Conservation (phyloP, 2,329 filamentous ascomycete species). For the Trichophaea hybrida region DNA sequence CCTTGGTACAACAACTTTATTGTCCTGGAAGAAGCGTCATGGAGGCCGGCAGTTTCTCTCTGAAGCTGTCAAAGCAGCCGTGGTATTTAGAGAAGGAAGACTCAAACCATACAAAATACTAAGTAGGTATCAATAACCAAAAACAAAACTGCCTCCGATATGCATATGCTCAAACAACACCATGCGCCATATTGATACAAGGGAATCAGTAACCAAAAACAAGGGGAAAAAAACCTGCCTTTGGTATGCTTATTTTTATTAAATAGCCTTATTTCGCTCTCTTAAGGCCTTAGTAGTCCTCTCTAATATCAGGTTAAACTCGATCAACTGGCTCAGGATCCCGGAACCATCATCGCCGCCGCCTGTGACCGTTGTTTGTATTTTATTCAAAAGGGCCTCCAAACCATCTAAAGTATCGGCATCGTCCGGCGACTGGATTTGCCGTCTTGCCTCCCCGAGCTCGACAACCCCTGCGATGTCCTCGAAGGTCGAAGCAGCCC, state of each 20-base stretch:
- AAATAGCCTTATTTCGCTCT: slow-evolving; percentile 1
- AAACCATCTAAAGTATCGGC: slow-evolving; percentile 3
- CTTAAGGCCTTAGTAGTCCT: slow-evolving; percentile 13
- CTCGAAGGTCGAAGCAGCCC: slow-evolving; percentile 15
- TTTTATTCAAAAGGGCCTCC: slow-evolving; percentile 12
- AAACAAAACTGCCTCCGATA: no score
- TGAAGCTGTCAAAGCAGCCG: no score
- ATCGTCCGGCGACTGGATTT: not conserved
- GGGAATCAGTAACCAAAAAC: not conserved
- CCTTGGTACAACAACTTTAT: no score
- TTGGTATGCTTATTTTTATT: not conserved
- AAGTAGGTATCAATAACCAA: no score
- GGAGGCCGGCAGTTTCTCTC: no score
- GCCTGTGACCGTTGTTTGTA: slow-evolving; percentile 14
- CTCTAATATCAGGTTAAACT: slow-evolving; percentile 21
- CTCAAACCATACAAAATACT: no score
- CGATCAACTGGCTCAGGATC: slow-evolving; percentile 14
- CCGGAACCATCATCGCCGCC: slow-evolving; percentile 15
- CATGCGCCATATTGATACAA: no score
- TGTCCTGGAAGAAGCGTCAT: no score
- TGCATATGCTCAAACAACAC: no score
- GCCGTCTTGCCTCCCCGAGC: slow-evolving; percentile 12
- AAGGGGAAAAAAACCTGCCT: not conserved
- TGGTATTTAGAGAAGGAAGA: no score
- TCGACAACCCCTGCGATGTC: slow-evolving; percentile 16